phyloP scores from a whole-genome alignment of 164 flowering plant genomes.

The Sextonia rubra region DNA sequence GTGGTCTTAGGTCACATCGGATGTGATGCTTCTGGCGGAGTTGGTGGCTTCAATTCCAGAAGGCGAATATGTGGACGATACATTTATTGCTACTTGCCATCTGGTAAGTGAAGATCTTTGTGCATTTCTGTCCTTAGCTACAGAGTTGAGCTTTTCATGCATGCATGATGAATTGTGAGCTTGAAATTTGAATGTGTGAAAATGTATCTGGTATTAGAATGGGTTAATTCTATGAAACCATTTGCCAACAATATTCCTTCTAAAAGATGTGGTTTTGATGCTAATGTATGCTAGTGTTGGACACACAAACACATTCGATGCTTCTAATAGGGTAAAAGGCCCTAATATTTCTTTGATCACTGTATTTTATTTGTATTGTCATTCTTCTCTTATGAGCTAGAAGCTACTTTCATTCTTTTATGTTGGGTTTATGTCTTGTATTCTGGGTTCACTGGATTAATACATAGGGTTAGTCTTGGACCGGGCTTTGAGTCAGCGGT shows the following conservation, averaged over 20 bases:
- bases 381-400: too few relatives aligned
- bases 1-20: constrained; percentile 51
- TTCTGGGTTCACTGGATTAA: too few relatives aligned
- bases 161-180: background rate
- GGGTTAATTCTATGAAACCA: background rate
- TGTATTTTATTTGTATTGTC: too few relatives aligned
- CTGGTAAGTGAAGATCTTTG: constrained; percentile 30
- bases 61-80: constrained; percentile 18
- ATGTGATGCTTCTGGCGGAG: constrained; percentile 58
- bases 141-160: background rate
- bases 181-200: background rate
- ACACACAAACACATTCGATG: too few relatives aligned
- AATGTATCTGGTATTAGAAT: background rate
- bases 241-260: background rate
- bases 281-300: too few relatives aligned
- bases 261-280: background rate
- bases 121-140: background rate
- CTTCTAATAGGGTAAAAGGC: too few relatives aligned
- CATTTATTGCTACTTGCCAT: constrained; percentile 22
- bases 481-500: too few relatives aligned
- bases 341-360: too few relatives aligned
- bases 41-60: constrained; percentile 26
- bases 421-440: too few relatives aligned
- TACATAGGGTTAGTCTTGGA: too few relatives aligned
- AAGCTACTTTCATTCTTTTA: too few relatives aligned